phyloP scores from a whole-genome alignment of 2,329 filamentous ascomycete species.

The Phyllosticta citriasiana region DNA sequence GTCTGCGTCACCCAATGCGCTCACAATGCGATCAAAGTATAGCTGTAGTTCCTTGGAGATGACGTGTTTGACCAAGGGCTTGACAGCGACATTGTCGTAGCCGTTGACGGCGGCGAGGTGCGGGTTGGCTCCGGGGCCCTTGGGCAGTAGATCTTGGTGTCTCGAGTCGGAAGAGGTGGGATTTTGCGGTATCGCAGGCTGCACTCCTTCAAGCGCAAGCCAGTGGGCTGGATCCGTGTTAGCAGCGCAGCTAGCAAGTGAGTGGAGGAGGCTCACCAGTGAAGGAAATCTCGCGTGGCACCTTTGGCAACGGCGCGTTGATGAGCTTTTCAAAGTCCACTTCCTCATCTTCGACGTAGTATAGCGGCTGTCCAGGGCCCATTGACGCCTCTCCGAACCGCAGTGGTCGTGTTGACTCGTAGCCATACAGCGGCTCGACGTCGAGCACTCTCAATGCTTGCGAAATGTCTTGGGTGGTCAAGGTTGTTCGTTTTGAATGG shows the following conservation, averaged over 20 bases:
- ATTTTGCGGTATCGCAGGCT: conserved; percentile 93
- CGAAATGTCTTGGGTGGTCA: conserved; percentile 82
- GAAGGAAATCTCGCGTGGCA: conserved; percentile 84
- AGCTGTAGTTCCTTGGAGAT: conserved; percentile 92
- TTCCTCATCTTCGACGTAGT: conserved; percentile 97
- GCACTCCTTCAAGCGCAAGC: conserved; percentile 94
- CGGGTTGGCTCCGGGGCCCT: conserved; percentile 79
- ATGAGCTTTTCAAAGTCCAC: conserved; percentile 98
- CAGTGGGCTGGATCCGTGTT: conserved; percentile 61
- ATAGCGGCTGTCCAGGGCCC: conserved; percentile 86
- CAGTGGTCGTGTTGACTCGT: conserved; percentile 82
- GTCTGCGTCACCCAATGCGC: conserved; percentile 76
- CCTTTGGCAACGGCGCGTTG: conserved; percentile 88
- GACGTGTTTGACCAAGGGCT: conserved; percentile 89
- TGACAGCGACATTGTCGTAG: conserved; percentile 72
- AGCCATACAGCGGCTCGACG: conserved; percentile 91
- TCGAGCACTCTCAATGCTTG: conserved; percentile 79
- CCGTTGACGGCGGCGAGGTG: conserved; percentile 75
- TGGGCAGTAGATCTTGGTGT: conserved; percentile 76
- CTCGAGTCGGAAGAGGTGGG: conserved; percentile 77
- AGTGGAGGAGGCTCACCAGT: conserved; percentile 51
- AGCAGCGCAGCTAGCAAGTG: conserved; percentile 1
- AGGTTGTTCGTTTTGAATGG: conserved; percentile 71
- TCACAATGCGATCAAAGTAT: conserved; percentile 93
- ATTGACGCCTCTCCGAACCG: conserved; percentile 89